These are phyloP conservation scores for Aspergillus alliaceus DNA, from an alignment of 2,329 filamentous ascomycete species.

Conservation along the genomic window DNA sequence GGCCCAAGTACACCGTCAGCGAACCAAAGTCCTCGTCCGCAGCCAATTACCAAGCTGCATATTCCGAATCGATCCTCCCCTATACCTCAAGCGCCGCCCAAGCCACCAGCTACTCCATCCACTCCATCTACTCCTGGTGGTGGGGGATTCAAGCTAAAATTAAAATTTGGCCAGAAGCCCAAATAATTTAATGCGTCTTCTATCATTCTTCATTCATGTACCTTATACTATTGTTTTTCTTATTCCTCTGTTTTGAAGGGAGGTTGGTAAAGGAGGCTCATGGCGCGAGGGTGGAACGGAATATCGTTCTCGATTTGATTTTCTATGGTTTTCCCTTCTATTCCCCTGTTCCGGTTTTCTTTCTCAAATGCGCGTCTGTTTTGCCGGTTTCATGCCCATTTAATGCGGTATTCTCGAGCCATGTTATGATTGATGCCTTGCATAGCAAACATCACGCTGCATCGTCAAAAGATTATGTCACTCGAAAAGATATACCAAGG, in stretches of 20 bases:
- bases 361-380: background rate
- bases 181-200: constrained; percentile 24
- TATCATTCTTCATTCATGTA: constrained; percentile 13
- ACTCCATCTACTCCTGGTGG: constrained; percentile 35
- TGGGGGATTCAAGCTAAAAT: constrained; percentile 42
- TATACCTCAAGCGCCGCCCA: constrained; percentile 27
- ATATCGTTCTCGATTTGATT: constrained; percentile 13
- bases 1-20: constrained; percentile 27
- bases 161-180: constrained; percentile 37
- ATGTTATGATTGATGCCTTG: constrained; percentile 15
- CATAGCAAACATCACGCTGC: constrained; percentile 10
- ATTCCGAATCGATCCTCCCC: constrained; percentile 34
- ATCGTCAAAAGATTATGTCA: constrained; percentile 6
- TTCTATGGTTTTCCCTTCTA: background rate
- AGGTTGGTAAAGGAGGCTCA: constrained; percentile 16
- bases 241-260: constrained; percentile 1
- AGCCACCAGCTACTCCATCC: constrained; percentile 25
- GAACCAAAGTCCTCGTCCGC: constrained; percentile 16
- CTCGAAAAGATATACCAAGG: constrained; percentile 1
- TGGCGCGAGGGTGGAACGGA: constrained; percentile 17
- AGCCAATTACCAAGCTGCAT: constrained; percentile 31
- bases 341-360: constrained; percentile 5
- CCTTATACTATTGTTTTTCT: constrained; percentile 12
- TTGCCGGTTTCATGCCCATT: constrained; percentile 5
- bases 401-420: constrained; percentile 7